Evolutionary conservation across 75 land plant species (phyloP), one percentile per base, ranked within the genome.

Genomic region (Cunninghamia lanceolata): DNA sequence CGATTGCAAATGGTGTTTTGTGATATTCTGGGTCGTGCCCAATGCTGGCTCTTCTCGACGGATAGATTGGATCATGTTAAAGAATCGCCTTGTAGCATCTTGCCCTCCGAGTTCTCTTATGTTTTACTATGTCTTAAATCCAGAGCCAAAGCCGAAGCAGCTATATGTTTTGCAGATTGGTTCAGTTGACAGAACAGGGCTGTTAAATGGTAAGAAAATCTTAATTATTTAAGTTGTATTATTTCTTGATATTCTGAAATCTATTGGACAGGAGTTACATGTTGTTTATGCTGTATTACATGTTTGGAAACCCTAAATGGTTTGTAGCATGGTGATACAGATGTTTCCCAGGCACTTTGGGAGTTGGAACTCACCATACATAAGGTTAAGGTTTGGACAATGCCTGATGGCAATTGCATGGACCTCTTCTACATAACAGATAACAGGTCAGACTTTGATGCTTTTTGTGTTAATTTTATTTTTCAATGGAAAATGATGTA

Each of bases 1-100:
- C 0, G 99, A 97, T 88, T 98, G 99, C 70, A 93, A 88, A 53
- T 97, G 99, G 99, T 97, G 98, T 77, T 96, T 89, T 76, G 85
- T 94, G 32, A 90, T 96, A 38, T 89, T 93, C 38, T 95, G 95
- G 96, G 94, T 96, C 6, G 81, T 91, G 28, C 95, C 95, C 16
- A 86, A 86, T 66, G 83, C 85, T 36, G 59, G 54, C 43, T 88
- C 88, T 10, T 40, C 63, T 5, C 73, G 70, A 39, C 52, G 9
- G 32, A 86, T 94, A 40, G 89, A 89, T 45, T 98, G 99, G 99
- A 84, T 84, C 45, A 88, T 88, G 82, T 85, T 98, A 87, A 96
- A 95, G 85, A 91, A 85, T 43, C 92, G 94, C 53, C 85, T 98
- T 30, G 74, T 92, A 75, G 90, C 93, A 3, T 89, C 86, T 34